Conservation (phyloP, 148 eudicot species). For the Rhododendron molle region DNA sequence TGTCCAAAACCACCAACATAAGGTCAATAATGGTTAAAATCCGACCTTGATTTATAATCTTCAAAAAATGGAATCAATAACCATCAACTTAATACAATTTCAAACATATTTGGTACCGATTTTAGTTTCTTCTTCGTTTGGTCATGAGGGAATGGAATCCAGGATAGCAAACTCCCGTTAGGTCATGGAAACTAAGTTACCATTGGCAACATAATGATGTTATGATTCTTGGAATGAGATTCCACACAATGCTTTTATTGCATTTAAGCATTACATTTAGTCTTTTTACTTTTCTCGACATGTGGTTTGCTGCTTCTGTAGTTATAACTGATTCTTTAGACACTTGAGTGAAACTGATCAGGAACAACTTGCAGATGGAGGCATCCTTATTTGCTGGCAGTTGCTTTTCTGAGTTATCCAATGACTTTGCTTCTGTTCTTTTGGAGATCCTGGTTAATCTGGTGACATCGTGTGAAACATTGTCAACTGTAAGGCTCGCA, state of each 20-base stretch:
- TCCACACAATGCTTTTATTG: not conserved
- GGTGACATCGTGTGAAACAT: constrained; percentile 36
- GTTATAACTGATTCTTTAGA: not conserved
- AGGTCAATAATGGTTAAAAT: not conserved
- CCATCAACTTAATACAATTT: not conserved
- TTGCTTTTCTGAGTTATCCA: constrained; percentile 62
- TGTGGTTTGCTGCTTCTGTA: not conserved
- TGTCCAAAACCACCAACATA: not conserved
- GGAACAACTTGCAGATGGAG: constrained; percentile 46
- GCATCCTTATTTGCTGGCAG: constrained; percentile 83
- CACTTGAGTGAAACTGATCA: not conserved
- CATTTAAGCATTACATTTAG: not conserved
- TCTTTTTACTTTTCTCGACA: not conserved
- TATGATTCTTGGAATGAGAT: not conserved
- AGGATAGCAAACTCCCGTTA: not conserved
- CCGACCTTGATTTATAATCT: not conserved
- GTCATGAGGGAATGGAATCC: not conserved
- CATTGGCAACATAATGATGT: not conserved
- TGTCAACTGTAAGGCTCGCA: constrained; percentile 40
- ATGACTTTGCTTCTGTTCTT: constrained; percentile 69
- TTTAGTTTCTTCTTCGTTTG: not conserved
- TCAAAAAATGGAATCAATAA: not conserved
- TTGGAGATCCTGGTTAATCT: constrained; percentile 52
- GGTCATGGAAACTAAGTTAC: not conserved
- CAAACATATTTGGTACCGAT: not conserved